Base-by-base conservation (phyloP, 2,329 filamentous ascomycete genomes). In the Dactylellina parvicollis region DNA sequence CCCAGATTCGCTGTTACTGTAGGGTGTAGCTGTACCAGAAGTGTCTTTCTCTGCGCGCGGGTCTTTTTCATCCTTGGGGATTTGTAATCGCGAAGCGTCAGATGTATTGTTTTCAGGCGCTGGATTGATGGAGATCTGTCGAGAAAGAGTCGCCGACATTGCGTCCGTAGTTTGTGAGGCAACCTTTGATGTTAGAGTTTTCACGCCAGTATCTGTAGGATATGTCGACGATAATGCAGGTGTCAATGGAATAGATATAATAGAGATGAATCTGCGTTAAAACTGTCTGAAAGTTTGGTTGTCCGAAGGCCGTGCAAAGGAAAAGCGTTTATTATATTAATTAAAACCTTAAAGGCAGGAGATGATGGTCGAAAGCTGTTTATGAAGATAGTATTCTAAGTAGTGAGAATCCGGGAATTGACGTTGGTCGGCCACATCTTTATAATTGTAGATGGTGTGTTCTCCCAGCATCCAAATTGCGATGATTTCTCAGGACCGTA, bases 61-160 rank as follows among this genome's bases (percentile, higher is more conserved):
- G 16, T 72, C 67, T 28, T 57, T 59, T 9, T 50, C 59, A 14
- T 61, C 46, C 14, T 22, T 46, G 1, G 69, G 60, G 18, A 66
- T 28, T 50, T 54, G 44, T 30, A 73, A 28, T n/a, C 46, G 52
- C 20, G 60, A 60, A n/a, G 60, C 14, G 18, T 65, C 50, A 2
- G 46, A 7, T 1, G 22, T 18, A 30, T 47, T 55, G 12, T 42
- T 36, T 12, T 73, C 54, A n/a, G 60, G 60, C 30, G 66, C 46
- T 4, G 61, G 60, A 20, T 73, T 73, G 18, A 73, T 73, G 1
- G 69, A 73, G 36, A 73, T 73, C 40, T 73, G 69, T 40, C 69
- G 16, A 8, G 69, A 12, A 18, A 73, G 54, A 4, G 69, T 60
- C 9, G 69, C 69, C 8, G 69, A 73, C 69, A 73, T 73, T 47